Base-by-base conservation (phyloP, 352 stramenopile genomes). In the Thraustotheca clavata region DNA sequence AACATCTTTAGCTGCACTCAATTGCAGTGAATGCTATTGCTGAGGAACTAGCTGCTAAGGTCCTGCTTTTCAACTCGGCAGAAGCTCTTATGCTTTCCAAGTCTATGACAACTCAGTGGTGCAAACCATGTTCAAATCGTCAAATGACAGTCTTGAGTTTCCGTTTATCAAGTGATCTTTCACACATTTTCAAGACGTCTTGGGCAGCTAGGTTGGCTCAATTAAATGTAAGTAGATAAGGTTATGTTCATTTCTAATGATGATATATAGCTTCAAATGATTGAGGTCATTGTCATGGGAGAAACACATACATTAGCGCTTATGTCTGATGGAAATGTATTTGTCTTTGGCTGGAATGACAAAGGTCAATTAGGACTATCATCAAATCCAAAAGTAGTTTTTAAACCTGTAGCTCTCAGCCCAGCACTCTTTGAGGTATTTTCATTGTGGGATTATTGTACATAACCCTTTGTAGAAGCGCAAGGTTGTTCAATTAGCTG, bases 281-380 rank as follows among this genome's bases (percentile, higher is more conserved):
- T 62, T 11, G 18, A 18, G 1, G 12, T 27, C 4, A 31, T 62
- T 8, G 54, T 20, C 2, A 14, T 62, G 18, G 54, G 54, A 14
- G 54, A 62, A 33, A 16, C 33, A 24, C 54, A 62, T 29, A 20
- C 54, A 18, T 29, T 49, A 1, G 26, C 31, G 7, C 20, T 62
- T n/a, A 48, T 40, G 38, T n/a, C 20, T 11, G 22, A 47, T n/a
- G 54, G 54, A 1, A 24, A 62, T 5, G 12, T 62, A 4, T 62
- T 47, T 29, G 38, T 20, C 27, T 29, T 47, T 29, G 54, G 54
- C 18, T 49, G 54, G 54, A 62, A 62, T 40, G 54, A 62, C 54
- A 47, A 49, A 29, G 54, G 54, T 22, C 54, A 62, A 46, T 18
- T 40, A 22, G 50, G 50, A 32, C 20, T 20, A 16, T 16, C 8